Evolutionary conservation across 257 asterid genomes (phyloP), one percentile per base, ranked within the genome.

Genomic region (Solanum etuberosum): DNA sequence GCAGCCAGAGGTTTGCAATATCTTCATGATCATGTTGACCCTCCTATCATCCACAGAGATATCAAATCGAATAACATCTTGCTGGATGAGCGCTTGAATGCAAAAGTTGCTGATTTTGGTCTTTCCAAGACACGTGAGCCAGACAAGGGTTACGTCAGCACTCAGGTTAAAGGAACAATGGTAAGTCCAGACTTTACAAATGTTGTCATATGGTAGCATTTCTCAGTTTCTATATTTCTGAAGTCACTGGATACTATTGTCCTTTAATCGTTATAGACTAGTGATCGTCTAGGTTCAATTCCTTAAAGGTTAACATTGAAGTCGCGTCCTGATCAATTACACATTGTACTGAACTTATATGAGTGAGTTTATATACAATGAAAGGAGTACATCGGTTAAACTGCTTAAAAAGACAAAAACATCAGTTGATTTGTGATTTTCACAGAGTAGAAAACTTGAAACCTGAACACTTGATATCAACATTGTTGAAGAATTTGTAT

Each of bases 61-160:
- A 78, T 86, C 76, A 86, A 86, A 40, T 74, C 88, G 9, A 86
- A 86, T 38, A 86, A 86, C 72, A 86, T 86, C 70, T 77, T 86
- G 6, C 85, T 86, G 40, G 85, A 86, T 40, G 85, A 86, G 20
- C 59, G 23, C 0, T 40, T 86, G 80, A 77, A 1, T 4, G 88
- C 88, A 1, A 86, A 86, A 77, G 88, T 86, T 86, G 88, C 80
- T 74, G 88, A 86, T 86, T 86, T 86, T 76, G 88, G 88, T 78
- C 85, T 86, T 46, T 86, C 88, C 31, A 86, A 86, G 57, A 63
- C 21, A 7, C 18, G 2, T 34, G 88, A 86, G n/a, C 42, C 88
- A 16, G 88, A 78, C 29, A 86, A 86, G 20, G 88, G 88, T 25
- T 68, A 86, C 2, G 67, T 86, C 80, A 77, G 63, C 67, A 86